Percentiles rank a stretch among this genome's conserved stretches.
Evolutionary conservation across 2,329 filamentous ascomycete species (phyloP).

Genomic region (Aspergillus ochraceoroseus): DNA sequence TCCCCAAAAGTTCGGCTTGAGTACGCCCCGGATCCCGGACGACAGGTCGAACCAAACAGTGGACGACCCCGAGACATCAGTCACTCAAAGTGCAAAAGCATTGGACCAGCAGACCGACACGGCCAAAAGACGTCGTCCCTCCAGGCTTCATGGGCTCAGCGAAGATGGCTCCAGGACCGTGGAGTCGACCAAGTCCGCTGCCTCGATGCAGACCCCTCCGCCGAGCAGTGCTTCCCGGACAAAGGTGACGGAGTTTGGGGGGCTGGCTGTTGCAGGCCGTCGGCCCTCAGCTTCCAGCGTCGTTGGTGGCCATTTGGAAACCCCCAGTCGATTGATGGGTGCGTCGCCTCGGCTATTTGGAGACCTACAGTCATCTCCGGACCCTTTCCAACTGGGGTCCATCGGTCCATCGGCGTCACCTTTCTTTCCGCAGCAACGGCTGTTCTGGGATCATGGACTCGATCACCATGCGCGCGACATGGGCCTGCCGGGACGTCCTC

Average conservation of each 20-base stretch:
- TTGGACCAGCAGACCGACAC: constrained; percentile 34
- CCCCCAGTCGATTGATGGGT: constrained; percentile 43
- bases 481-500: constrained; percentile 16
- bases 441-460: constrained; percentile 48
- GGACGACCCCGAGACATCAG: not conserved
- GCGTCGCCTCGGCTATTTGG: constrained; percentile 48
- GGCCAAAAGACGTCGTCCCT: constrained; percentile 29
- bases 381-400: constrained; percentile 51
- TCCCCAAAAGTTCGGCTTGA: constrained; percentile 38
- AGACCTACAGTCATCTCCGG: constrained; percentile 54
- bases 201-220: constrained; percentile 57
- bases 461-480: constrained; percentile 22
- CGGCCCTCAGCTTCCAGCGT: constrained; percentile 23
- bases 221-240: constrained; percentile 55
- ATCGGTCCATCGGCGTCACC: constrained; percentile 54
- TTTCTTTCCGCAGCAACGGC: constrained; percentile 51
- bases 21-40: constrained; percentile 25
- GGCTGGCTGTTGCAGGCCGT: constrained; percentile 20
- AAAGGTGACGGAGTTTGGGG: constrained; percentile 37
- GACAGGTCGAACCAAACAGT: constrained; percentile 9
- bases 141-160: constrained; percentile 26
- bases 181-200: constrained; percentile 40
- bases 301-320: constrained; percentile 39
- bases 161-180: constrained; percentile 34
- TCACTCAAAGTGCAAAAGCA: constrained; percentile 20